A percentile compares a stretch with the other conserved stretches of the same genome.
phyloP scores from a whole-genome alignment of 1,139 yeast genomes.

The Suhomyces coccinellae region DNA sequence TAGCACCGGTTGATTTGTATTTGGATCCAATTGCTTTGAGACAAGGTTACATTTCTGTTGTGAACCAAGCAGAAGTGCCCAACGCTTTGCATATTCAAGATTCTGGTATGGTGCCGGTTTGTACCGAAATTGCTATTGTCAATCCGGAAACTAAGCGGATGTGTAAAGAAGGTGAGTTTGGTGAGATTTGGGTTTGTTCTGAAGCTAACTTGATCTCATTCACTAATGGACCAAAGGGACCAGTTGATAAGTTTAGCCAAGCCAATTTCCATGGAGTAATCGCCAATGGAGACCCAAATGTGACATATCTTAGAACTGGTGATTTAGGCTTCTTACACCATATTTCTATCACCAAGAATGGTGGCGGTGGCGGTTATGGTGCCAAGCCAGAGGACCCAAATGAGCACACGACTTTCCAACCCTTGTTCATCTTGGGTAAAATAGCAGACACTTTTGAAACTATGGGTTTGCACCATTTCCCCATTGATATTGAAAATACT shows the following conservation, averaged over 20 bases:
- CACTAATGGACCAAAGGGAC: constrained; percentile 56
- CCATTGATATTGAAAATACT: constrained; percentile 76
- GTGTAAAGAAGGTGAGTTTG: constrained; percentile 91
- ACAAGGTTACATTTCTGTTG: constrained; percentile 81
- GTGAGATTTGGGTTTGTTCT: constrained; percentile 95
- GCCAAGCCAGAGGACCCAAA: constrained; percentile 26
- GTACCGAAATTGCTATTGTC: constrained; percentile 90
- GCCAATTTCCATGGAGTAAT: constrained; percentile 58
- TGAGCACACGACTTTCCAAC: constrained; percentile 56
- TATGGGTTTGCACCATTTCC: constrained; percentile 89
- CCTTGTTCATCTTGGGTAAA: constrained; percentile 81
- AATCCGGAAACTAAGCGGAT: constrained; percentile 84
- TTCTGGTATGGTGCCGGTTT: constrained; percentile 94
- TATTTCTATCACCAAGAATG: constrained; percentile 50
- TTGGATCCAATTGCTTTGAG: constrained; percentile 86
- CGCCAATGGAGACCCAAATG: constrained; percentile 59
- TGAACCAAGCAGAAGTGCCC: constrained; percentile 68
- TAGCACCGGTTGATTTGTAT: constrained; percentile 85
- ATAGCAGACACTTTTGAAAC: constrained; percentile 90
- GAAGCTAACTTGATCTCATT: constrained; percentile 75
- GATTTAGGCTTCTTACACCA: constrained; percentile 91
- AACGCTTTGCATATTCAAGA: constrained; percentile 81
- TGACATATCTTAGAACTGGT: constrained; percentile 82
- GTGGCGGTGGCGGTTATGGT: constrained; percentile 42
- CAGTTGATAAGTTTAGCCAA: constrained; percentile 38